Percentiles rank a stretch among this genome's conserved stretches.
Conservation (phyloP, 768 basidiomycete species). For the Leccinum broughii region DNA sequence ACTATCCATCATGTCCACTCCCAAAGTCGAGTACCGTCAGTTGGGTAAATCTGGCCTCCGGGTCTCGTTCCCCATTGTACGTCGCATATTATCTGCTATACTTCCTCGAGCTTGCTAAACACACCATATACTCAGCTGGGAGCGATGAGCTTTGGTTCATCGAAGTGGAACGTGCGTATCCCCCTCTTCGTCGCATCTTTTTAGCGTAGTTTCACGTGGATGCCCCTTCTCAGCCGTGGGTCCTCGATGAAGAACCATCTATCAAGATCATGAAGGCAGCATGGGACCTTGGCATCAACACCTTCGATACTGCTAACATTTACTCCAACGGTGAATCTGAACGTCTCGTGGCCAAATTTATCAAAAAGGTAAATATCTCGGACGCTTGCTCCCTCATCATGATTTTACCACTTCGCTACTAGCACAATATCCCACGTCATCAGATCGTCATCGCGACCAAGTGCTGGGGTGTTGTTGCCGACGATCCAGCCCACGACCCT, state of each 20-base stretch:
- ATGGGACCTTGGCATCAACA: no score
- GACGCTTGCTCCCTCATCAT: no score
- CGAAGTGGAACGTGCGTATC: no score
- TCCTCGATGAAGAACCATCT: no score
- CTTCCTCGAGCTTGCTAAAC: background rate
- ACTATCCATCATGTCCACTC: constrained; percentile 8
- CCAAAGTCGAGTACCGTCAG: constrained; percentile 30
- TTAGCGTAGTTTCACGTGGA: no score
- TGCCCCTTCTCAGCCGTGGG: no score
- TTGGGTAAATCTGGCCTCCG: constrained; percentile 35
- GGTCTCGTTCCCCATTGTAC: constrained; percentile 31
- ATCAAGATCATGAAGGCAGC: no score
- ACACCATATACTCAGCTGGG: no score
- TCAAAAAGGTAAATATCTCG: constrained; percentile 31
- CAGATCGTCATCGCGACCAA: constrained; percentile 36
- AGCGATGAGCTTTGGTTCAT: no score
- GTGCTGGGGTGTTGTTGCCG: constrained; percentile 19
- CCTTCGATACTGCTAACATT: no score
- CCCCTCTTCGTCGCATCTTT: no score
- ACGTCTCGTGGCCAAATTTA: constrained; percentile 36
- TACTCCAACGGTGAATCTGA: no score
- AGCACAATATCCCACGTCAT: constrained; percentile 35
- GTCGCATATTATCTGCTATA: constrained; percentile 1
- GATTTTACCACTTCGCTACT: background rate
- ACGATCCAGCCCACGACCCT: background rate